These are phyloP conservation scores for Trametes sanguinea DNA, from an alignment of 768 basidiomycete genomes.

Conservation along the genomic window DNA sequence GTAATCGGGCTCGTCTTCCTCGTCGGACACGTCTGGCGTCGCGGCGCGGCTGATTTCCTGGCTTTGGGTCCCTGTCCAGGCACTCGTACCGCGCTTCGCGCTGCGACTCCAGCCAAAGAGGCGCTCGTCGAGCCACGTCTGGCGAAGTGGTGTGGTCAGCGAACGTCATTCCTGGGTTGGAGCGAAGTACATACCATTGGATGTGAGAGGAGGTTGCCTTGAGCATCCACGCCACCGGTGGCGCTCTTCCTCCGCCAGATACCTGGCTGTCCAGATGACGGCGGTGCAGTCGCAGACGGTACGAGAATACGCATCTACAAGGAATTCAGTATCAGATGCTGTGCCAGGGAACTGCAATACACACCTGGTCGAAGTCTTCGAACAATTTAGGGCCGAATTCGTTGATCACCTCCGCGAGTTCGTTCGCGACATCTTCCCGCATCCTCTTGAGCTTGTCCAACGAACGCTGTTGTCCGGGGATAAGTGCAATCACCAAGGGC, in stretches of 20 bases:
- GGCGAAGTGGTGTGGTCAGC: background rate
- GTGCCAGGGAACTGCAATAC: slow-evolving; percentile 23
- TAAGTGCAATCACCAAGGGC: slow-evolving; percentile 82
- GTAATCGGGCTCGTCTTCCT: slow-evolving; percentile 85
- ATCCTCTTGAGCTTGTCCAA: slow-evolving; percentile 74
- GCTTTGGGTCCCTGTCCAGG: slow-evolving; percentile 69
- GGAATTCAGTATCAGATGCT: background rate
- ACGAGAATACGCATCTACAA: slow-evolving; percentile 74
- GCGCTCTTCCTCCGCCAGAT: slow-evolving; percentile 81
- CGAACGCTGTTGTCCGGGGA: slow-evolving; percentile 85
- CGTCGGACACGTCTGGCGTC: slow-evolving; percentile 80
- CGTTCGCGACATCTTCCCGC: slow-evolving; percentile 76
- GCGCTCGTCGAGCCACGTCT: slow-evolving; percentile 91
- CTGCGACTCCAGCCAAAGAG: slow-evolving; percentile 91
- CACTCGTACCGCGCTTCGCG: slow-evolving; percentile 76
- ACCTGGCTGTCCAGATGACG: slow-evolving; percentile 72
- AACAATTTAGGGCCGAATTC: slow-evolving; percentile 88
- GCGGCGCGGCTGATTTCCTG: slow-evolving; percentile 63
- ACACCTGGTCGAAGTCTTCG: slow-evolving; percentile 82
- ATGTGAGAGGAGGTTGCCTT: slow-evolving; percentile 82
- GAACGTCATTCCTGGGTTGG: background rate
- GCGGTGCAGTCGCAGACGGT: slow-evolving; percentile 83
- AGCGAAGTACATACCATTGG: slow-evolving; percentile 62
- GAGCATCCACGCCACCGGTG: slow-evolving; percentile 81
- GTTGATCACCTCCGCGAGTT: slow-evolving; percentile 81